phyloP scores from a whole-genome alignment of 306 rosid species.

The Pyrus betulifolia region DNA sequence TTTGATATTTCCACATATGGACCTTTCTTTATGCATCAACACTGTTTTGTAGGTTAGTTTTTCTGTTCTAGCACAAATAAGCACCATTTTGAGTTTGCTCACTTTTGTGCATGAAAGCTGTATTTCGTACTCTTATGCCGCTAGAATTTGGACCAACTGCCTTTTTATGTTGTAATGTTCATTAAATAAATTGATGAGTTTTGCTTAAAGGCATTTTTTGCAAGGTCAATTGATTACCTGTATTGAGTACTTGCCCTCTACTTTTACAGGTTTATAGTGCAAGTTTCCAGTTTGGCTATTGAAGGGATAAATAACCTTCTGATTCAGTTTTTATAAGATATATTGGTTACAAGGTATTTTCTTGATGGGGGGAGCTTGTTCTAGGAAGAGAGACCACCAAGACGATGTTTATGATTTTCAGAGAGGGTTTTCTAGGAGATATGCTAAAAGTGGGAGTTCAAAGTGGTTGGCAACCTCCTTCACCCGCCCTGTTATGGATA shows the following conservation, averaged over 20 bases:
- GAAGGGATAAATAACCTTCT: conserved; percentile 32
- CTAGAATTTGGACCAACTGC: background rate
- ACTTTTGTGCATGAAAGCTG: background rate
- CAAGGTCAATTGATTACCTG: background rate
- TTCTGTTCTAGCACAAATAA: background rate
- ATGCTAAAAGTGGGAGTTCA: conserved; percentile 77
- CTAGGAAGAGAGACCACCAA: conserved; percentile 65
- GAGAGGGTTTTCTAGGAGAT: conserved; percentile 47
- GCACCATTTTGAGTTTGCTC: background rate
- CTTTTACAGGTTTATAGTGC: conserved; percentile 28
- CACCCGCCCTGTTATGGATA: conserved; percentile 41
- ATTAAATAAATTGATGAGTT: background rate
- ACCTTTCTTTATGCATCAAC: background rate
- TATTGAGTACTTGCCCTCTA: conserved; percentile 22
- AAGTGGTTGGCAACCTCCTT: conserved; percentile 81
- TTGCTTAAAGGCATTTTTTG: background rate
- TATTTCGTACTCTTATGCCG: background rate
- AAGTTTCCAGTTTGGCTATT: conserved; percentile 27
- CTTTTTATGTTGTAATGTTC: background rate
- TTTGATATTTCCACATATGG: background rate
- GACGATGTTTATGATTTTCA: conserved; percentile 39
- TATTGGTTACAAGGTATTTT: conserved; percentile 33
- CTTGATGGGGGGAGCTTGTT: conserved; percentile 93
- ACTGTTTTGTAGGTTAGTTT: background rate
- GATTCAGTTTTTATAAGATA: conserved; percentile 28